Percentiles rank a stretch among this genome's conserved stretches.
These are phyloP conservation scores for Boletus vermiculosoides DNA, from an alignment of 768 basidiomycete genomes.

Conservation along the genomic window DNA sequence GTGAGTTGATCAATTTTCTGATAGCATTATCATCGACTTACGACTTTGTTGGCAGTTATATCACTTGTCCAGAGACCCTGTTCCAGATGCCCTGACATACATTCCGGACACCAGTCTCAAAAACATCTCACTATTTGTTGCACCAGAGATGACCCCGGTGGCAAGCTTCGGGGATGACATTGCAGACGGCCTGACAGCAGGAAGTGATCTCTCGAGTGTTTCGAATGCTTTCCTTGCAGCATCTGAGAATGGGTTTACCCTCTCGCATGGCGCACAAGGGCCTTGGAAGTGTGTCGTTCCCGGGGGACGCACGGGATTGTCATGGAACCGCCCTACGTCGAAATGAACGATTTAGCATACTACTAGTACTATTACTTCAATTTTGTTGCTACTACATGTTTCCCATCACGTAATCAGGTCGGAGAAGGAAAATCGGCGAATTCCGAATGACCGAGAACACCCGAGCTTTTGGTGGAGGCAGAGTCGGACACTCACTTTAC, in stretches of 20 bases:
- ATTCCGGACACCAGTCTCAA: constrained; percentile 3
- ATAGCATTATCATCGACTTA: neutral
- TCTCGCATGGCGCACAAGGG: constrained; percentile 33
- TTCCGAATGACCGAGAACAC: constrained; percentile 33
- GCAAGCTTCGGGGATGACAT: neutral
- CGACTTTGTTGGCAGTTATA: constrained; percentile 38
- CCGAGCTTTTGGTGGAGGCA: constrained; percentile 23
- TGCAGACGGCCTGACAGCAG: neutral
- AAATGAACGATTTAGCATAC: neutral
- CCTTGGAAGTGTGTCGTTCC: constrained; percentile 45
- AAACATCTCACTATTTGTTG: constrained; percentile 25
- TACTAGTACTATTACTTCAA: too few species aligned
- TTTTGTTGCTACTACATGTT: too few species aligned
- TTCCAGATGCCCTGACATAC: neutral
- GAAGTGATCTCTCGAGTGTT: neutral
- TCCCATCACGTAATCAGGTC: constrained; percentile 9
- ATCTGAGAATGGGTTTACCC: constrained; percentile 54
- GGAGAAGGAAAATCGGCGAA: constrained; percentile 27
- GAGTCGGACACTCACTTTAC: constrained; percentile 10
- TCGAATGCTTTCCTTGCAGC: constrained; percentile 41
- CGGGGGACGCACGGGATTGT: constrained; percentile 29
- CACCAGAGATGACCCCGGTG: constrained; percentile 18
- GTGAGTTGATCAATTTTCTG: constrained; percentile 30
- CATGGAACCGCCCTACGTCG: constrained; percentile 7
- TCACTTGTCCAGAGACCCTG: constrained; percentile 34